Conservation (phyloP, 495 filamentous ascomycete genomes). For the Baudoinia panamericana region DNA sequence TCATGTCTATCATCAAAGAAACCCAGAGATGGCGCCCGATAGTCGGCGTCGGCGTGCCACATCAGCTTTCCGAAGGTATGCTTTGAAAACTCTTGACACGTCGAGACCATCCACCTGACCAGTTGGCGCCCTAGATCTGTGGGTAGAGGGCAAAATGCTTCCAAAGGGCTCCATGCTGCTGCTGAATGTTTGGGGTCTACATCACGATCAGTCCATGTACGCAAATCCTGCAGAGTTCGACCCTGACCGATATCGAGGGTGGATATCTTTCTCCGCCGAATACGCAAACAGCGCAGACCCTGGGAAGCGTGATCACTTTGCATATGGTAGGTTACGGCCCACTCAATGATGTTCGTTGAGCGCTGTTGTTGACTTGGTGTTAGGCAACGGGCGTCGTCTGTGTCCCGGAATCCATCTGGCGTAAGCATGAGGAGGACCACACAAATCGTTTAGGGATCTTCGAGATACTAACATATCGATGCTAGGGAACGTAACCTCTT, state of each 20-base stretch:
- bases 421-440: too few species aligned
- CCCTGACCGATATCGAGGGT: slow-evolving; percentile 20
- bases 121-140: too few species aligned
- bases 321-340: too few species aligned
- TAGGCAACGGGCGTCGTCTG: slow-evolving; percentile 17
- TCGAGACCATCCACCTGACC: too few species aligned
- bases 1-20: slow-evolving; percentile 22
- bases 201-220: slow-evolving; percentile 16
- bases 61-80: slow-evolving; percentile 20
- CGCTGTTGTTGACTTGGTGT: too few species aligned
- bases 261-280: slow-evolving; percentile 17
- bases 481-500: slow-evolving; percentile 21
- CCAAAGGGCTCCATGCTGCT: slow-evolving; percentile 22
- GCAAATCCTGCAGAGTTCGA: slow-evolving; percentile 19
- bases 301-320: slow-evolving; percentile 23
- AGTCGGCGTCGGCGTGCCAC: slow-evolving; percentile 18
- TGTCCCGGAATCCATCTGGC: slow-evolving; percentile 23
- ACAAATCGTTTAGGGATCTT: too few species aligned
- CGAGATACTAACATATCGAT: too few species aligned
- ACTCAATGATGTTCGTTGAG: too few species aligned
- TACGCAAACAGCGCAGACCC: slow-evolving; percentile 13
- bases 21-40: slow-evolving; percentile 22
- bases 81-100: too few species aligned
- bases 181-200: slow-evolving; percentile 21
- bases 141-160: slow-evolving; percentile 20